These are phyloP conservation scores for Uncinocarpus reesii DNA, from an alignment of 2,329 filamentous ascomycete species.

Conservation along the genomic window DNA sequence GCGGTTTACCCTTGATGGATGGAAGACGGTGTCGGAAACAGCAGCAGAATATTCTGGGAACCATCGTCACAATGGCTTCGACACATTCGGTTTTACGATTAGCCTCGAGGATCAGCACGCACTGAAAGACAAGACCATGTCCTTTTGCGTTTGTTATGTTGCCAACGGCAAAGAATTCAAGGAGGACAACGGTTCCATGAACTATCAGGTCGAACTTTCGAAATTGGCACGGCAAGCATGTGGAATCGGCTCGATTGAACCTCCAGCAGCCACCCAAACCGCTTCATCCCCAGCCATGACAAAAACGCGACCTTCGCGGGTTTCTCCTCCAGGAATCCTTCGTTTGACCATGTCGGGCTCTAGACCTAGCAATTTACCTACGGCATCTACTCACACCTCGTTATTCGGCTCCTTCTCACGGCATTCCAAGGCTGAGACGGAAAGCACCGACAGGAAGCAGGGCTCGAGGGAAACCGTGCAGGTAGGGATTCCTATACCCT, in stretches of 20 bases:
- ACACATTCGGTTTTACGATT: conserved; percentile 8
- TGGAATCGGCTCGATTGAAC: background rate
- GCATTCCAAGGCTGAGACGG: background rate
- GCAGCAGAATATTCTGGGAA: conserved; percentile 10
- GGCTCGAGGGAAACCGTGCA: background rate
- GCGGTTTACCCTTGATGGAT: conserved; percentile 3
- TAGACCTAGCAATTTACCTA: background rate
- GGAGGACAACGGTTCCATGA: conserved; percentile 3
- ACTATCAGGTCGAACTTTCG: conserved; percentile 7
- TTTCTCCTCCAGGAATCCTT: conserved; percentile 7
- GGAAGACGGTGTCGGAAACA: conserved; percentile 7
- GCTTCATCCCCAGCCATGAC: background rate
- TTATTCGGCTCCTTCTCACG: conserved; percentile 5
- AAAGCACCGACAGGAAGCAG: background rate
- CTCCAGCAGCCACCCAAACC: background rate
- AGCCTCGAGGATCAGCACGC: background rate
- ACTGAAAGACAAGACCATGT: conserved; percentile 7
- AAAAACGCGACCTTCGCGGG: background rate
- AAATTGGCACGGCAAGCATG: conserved; percentile 1
- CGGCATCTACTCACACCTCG: background rate
- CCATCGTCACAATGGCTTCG: conserved; percentile 3
- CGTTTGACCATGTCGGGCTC: background rate
- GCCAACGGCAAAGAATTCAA: conserved; percentile 7
- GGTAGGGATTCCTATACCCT: background rate
- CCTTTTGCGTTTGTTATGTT: conserved; percentile 9